These are phyloP conservation scores for Lenwebbia sp. DNA, from an alignment of 345 rosid genomes.

Conservation along the genomic window DNA sequence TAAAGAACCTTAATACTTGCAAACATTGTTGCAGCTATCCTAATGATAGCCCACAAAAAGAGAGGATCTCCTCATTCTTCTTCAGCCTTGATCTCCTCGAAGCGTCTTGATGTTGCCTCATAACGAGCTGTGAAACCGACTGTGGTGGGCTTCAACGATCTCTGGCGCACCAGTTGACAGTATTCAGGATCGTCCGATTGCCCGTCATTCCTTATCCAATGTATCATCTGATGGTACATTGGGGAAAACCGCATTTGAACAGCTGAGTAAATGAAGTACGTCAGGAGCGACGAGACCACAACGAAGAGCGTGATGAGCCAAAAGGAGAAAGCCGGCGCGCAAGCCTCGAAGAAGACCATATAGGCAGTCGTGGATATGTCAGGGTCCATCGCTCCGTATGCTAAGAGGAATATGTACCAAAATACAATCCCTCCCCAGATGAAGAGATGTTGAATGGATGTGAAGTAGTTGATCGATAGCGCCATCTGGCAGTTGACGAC, in stretches of 20 bases:
- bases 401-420: constrained; percentile 85
- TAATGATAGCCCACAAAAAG: neutral
- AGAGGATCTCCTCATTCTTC: neutral
- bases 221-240: constrained; percentile 83
- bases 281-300: constrained; percentile 47
- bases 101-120: constrained; percentile 22
- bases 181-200: constrained; percentile 74
- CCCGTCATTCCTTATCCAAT: constrained; percentile 71
- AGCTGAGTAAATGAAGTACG: constrained; percentile 55
- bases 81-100: neutral
- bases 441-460: constrained; percentile 78
- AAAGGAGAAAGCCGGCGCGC: constrained; percentile 68
- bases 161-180: constrained; percentile 72
- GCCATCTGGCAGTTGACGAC: constrained; percentile 94
- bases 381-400: constrained; percentile 74
- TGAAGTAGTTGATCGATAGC: constrained; percentile 73
- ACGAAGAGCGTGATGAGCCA: constrained; percentile 66
- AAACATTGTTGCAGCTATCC: neutral
- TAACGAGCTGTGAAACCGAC: constrained; percentile 80
- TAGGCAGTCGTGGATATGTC: constrained; percentile 72
- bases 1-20: neutral
- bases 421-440: constrained; percentile 77
- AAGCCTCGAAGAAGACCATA: constrained; percentile 69
- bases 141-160: constrained; percentile 60
- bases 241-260: constrained; percentile 84